phyloP scores from a whole-genome alignment of 2,329 filamentous ascomycete species.

The Cladorrhinum sp. region DNA sequence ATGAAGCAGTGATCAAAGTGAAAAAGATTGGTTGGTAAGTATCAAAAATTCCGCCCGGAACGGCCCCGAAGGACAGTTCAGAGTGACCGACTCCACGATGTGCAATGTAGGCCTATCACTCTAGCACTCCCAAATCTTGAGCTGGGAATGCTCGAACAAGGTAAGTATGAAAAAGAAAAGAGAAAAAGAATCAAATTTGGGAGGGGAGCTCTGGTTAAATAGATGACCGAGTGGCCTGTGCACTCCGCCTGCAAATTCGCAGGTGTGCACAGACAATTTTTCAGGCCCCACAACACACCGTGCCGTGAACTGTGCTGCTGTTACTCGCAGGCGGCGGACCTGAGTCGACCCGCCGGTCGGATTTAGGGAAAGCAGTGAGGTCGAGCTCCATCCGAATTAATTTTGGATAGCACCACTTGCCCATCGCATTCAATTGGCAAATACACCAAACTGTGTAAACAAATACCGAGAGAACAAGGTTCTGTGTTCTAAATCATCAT shows the following conservation, averaged over 20 bases:
- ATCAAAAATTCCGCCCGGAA: conserved; percentile 9
- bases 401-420: neutral
- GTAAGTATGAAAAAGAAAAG: conserved; percentile 13
- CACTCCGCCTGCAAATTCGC: conserved; percentile 3
- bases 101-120: conserved; percentile 7
- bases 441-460: neutral
- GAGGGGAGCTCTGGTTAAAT: conserved; percentile 5
- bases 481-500: neutral
- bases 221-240: conserved; percentile 12
- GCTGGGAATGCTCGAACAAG: conserved; percentile 1
- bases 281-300: neutral
- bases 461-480: conserved; percentile 58
- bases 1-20: neutral
- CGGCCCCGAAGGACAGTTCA: conserved; percentile 6
- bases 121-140: conserved; percentile 1
- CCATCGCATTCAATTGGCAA: neutral
- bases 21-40: neutral
- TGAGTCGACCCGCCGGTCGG: too few species aligned
- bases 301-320: neutral
- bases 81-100: conserved; percentile 1
- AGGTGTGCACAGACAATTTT: neutral
- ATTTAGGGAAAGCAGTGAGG: too few species aligned
- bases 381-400: neutral
- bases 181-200: conserved; percentile 16
- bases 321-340: too few species aligned